Conservation (phyloP, 202 grass and related monocot genomes). For the Musa balbisiana region DNA sequence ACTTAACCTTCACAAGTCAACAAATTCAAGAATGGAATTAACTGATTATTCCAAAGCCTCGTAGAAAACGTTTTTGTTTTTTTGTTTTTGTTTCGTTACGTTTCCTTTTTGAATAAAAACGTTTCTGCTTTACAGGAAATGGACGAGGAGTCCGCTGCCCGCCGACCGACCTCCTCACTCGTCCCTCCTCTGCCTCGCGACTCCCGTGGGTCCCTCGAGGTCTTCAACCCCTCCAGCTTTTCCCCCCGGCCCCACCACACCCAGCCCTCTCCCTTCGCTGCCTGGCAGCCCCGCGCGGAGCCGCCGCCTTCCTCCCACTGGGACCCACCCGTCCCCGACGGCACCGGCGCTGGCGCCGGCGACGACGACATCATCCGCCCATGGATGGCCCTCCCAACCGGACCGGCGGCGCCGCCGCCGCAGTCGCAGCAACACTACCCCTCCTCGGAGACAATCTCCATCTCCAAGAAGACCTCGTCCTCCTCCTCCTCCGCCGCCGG, state of each 20-base stretch:
- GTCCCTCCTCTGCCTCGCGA: slow-evolving; percentile 42
- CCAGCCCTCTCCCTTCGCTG: slow-evolving; percentile 28
- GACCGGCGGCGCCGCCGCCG: not conserved
- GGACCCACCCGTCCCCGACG: not conserved
- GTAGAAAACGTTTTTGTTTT: too few relatives aligned
- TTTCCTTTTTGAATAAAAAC: not conserved
- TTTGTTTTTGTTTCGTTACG: not conserved
- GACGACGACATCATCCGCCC: slow-evolving; percentile 8
- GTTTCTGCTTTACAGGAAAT: not conserved
- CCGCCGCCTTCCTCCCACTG: not conserved
- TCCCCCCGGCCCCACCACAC: not conserved
- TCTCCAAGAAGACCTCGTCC: not conserved
- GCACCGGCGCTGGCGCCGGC: not conserved
- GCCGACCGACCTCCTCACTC: not conserved
- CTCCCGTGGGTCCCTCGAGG: slow-evolving; percentile 75
- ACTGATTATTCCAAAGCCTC: too few relatives aligned
- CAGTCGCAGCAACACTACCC: not conserved
- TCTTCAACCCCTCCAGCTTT: slow-evolving; percentile 49
- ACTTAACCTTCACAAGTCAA: not conserved
- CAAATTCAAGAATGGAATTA: too few relatives aligned
- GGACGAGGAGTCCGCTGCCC: not conserved
- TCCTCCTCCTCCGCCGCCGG: not conserved
- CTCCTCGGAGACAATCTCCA: slow-evolving; percentile 3
- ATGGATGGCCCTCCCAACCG: slow-evolving; percentile 26
- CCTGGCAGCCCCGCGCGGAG: slow-evolving; percentile 22